Base-by-base conservation (phyloP, 2,329 filamentous ascomycete genomes). In the Immersiporthe knoxdaviesiana region DNA sequence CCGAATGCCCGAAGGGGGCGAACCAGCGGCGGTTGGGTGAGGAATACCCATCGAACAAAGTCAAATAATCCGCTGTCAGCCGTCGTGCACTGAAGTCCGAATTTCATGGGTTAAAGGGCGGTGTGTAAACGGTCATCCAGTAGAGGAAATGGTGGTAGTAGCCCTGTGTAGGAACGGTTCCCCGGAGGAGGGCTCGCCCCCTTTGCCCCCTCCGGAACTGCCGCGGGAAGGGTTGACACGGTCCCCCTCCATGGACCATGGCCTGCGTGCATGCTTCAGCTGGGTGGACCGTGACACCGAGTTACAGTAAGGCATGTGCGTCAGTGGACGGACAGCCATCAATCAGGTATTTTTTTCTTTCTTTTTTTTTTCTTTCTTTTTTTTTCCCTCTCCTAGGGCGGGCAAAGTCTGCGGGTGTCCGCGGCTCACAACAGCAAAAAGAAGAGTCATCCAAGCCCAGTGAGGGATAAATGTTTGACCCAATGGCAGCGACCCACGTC, bases 201-300 rank as follows among this genome's bases (percentile, higher is more conserved):
- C 52, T 24, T 56, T 30, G 12, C 6, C 32, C 56, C 18, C 44
- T 44, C 10, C 41, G 56, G 56, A 37, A 11, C 30, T 37, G 56
- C 56, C 56, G 56, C 56, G 56, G n/a, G n/a, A n/a, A 30, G 56
- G 56, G 56, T 4, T 37, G 56, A 59, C 56, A 37, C 56, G 56
- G 56, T 10, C 56, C 11, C 35, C 56, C 56, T 59, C 56, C 18
- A 7, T 58, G 18, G 16, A 18, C 7, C 27, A 27, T 21, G 27
- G 54, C 2, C n/a, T 32, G 30, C 30, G 30, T 30, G 24, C 27
- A 58, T 35, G 54, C 54, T 2, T n/a, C n/a, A n/a, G 44, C 44
- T 24, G 21, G 18, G 6, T n/a, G n/a, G n/a, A 50, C n/a, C 2
- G 47, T 24, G 6, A 50, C 11, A n/a, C 12, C 30, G 50, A 16